Base-by-base conservation (phyloP, 1,139 yeast genomes). In the Magnusiomyces clavatus region DNA sequence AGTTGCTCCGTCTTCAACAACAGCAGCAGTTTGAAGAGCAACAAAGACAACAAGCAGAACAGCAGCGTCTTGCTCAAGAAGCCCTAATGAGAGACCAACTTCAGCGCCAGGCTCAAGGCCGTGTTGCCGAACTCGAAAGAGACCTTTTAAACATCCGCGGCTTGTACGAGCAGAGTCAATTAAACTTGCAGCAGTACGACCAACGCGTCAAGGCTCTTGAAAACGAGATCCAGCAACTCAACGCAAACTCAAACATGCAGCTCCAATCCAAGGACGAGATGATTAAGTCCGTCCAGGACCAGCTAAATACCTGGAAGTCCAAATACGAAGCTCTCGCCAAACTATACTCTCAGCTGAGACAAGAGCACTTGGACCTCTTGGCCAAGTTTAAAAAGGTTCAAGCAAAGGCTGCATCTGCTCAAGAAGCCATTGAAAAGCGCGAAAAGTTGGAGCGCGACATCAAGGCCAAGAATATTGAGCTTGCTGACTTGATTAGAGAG, bases 311-410 rank as follows among this genome's bases (percentile, higher is more conserved):
- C 56, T 89, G 96, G 96, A 82, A 87, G 55, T 80, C 79, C 54
- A 90, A 90, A 69, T 90, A 90, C 67, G 96, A 89, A 64, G 80
- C 95, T 0, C 75, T 90, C 59, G 97, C 97, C 4, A 87, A 88
- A 64, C 74, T 90, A 56, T 90, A 90, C 65, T 84, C 96, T 1
- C 96, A 89, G 68, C 75, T 90, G 60, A 84, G 97, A 62, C 95
- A 87, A 69, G 97, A 90, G 67, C 97, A 90, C 67, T 75, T 90
- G 64, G 86, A 83, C 57, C 71, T 89, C 57, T 76, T 90, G 61
- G 77, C 86, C 48, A 85, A 85, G 64, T 85, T 85, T 64, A 90
- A 90, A 66, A 84, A 85, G 60, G 77, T 85, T 52, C 96, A 89
- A 68, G 88, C 89, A 60, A 87, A 86, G 67, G 95, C 94, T 8